These are phyloP conservation scores for Protomyces lactucae-debilis DNA, from an alignment of 1,139 yeast species.

Conservation along the genomic window DNA sequence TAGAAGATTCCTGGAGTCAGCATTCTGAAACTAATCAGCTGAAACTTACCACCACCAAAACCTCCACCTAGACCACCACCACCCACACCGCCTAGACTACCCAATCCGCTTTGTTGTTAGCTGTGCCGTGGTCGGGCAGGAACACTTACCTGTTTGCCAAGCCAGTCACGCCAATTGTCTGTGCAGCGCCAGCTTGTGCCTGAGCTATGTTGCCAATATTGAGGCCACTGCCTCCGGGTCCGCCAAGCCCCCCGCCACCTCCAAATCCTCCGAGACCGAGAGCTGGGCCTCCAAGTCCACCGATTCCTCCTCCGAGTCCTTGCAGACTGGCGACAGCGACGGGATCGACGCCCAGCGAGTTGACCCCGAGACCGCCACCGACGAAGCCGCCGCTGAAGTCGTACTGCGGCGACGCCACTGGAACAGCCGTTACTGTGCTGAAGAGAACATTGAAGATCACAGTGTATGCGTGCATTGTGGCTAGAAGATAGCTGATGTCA, in stretches of 20 bases:
- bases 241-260: not conserved
- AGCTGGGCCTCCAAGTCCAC: not conserved
- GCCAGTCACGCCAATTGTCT: not conserved
- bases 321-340: no score
- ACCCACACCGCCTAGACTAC: not conserved
- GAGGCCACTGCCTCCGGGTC: not conserved
- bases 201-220: not conserved
- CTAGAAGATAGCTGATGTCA: not conserved
- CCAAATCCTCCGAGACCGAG: not conserved
- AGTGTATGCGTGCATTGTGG: not conserved
- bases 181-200: not conserved
- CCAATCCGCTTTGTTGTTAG: not conserved
- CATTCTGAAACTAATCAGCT: no score
- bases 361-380: not conserved
- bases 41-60: not conserved
- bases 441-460: not conserved
- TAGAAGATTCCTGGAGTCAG: no score
- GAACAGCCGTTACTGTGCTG: not conserved
- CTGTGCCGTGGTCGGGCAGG: not conserved
- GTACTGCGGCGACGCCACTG: not conserved
- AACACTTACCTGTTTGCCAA: not conserved
- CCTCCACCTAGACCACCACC: not conserved
- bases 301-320: not conserved
- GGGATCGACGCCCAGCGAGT: no score
- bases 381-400: not conserved